Evolutionary conservation across 176 grass and related monocot genomes (phyloP), one percentile per base, ranked within the genome.

Genomic region (Avena sativa): DNA sequence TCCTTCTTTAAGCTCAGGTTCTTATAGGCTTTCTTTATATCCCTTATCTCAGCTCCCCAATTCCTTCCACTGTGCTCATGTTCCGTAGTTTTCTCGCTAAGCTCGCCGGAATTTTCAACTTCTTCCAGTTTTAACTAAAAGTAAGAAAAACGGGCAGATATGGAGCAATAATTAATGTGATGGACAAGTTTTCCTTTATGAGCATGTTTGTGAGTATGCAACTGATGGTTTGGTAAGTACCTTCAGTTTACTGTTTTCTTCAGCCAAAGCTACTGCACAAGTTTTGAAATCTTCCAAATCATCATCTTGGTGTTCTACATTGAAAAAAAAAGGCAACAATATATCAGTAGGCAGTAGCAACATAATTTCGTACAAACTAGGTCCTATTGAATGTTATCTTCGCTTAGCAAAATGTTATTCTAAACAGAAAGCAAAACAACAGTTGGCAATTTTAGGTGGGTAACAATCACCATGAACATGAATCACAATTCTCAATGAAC

Each of bases 181-280:
- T 62, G 43, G 56, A 56, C 20, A 79, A 70, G 19, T 25, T 12
- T 1, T 17, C 58, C 2, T 52, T 13, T 57, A 57, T 57, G 16
- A 57, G 55, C 20, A 62, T 20, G 40, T 6, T 68, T 25, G 19
- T 38, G 10, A 56, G 16, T 69, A 81, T 75, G 8, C 47, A 79
- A 56, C 46, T 82, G 26, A 30, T 17, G 43, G 38, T 43, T 26
- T 55, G 11, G 32, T 14, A 82, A 68, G 21, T 80, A 93, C 92
- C 83, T 91, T 91, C 5, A 93, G 51, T 43, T 86, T 55, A 20
- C 19, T 4, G 11, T 88, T 89, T 88, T 94, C 93, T 8, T 52
- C 85, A 62, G 68, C 49, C 82, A 92, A 86, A 79, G 34, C 48
- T 26, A 19, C 53, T 20, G 84, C 21, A 76, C 52, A 84, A 81